phyloP scores from a whole-genome alignment of 164 flowering plant genomes.

The Aristolochia californica region DNA sequence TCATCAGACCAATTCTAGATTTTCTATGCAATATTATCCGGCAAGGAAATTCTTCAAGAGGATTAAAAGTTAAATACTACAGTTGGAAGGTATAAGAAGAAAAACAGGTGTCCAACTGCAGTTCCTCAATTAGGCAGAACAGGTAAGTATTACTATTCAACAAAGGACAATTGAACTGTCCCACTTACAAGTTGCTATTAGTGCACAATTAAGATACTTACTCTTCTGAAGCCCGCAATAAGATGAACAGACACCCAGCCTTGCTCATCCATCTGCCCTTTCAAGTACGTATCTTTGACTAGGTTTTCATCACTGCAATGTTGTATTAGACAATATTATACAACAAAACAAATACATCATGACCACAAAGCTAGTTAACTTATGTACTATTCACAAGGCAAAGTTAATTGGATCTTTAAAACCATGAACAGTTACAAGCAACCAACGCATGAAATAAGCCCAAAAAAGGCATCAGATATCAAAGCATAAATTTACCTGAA shows the following conservation, averaged over 20 bases:
- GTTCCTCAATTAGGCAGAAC: too few relatives aligned
- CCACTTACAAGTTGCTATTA: too few relatives aligned
- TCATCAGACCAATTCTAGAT: too few relatives aligned
- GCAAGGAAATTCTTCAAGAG: too few relatives aligned
- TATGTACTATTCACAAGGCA: not conserved
- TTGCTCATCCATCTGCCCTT: slow-evolving; percentile 1
- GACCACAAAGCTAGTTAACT: not conserved
- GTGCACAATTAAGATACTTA: not conserved
- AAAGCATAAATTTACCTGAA: not conserved
- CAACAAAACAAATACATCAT: not conserved
- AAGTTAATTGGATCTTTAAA: not conserved
- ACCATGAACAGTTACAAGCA: not conserved
- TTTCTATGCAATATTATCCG: too few relatives aligned
- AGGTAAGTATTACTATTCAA: too few relatives aligned
- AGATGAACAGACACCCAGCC: not conserved
- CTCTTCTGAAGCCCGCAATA: not conserved
- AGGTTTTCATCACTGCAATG: slow-evolving; percentile 1
- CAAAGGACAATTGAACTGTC: too few relatives aligned
- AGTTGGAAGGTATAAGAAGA: too few relatives aligned
- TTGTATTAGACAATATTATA: not conserved
- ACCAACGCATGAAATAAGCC: not conserved
- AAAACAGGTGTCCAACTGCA: too few relatives aligned
- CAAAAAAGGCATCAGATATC: not conserved
- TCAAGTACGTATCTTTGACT: not conserved
- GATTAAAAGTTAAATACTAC: too few relatives aligned